These are phyloP conservation scores for Symbiodinium pilosum DNA, from an alignment of 73 alveolate species.

Conservation along the genomic window DNA sequence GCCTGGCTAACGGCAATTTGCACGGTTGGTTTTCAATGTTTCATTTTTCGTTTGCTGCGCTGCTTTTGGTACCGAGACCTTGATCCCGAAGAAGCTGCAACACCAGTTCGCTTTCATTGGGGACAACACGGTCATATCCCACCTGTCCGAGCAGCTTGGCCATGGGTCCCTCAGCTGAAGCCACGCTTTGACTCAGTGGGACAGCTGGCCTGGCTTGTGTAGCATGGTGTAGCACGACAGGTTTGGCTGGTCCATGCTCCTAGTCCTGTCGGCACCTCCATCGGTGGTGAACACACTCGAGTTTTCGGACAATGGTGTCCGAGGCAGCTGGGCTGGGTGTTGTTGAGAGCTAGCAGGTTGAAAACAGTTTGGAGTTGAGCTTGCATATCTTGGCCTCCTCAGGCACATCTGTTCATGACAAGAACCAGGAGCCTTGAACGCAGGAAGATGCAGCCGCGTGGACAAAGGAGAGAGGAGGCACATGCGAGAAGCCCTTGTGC, in stretches of 20 bases:
- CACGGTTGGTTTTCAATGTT: neutral
- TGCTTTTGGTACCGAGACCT: conserved; percentile 2
- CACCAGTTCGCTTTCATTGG: conserved; percentile 92
- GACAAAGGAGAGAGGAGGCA: no score
- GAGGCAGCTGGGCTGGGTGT: conserved; percentile 10
- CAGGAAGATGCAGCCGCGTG: neutral
- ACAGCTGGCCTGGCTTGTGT: neutral
- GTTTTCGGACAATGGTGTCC: conserved; percentile 75
- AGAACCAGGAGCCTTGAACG: conserved; percentile 28
- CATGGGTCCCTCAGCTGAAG: conserved; percentile 62
- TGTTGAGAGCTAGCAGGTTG: no score
- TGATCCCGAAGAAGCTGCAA: conserved; percentile 90
- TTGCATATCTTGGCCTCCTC: neutral
- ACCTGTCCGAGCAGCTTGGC: conserved; percentile 82
- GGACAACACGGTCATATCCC: conserved; percentile 70
- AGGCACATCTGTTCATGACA: conserved; percentile 71
- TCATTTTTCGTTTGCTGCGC: no score
- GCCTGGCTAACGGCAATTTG: neutral
- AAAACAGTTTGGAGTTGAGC: no score
- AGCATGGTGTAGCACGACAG: neutral
- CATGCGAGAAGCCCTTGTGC: no score
- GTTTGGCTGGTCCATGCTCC: conserved; percentile 91
- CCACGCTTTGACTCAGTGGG: neutral
- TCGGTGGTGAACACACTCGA: conserved; percentile 53
- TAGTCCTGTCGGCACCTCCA: conserved; percentile 77